These are phyloP conservation scores for Diaporthe sp. DNA, from an alignment of 2,329 filamentous ascomycete species.

Conservation along the genomic window DNA sequence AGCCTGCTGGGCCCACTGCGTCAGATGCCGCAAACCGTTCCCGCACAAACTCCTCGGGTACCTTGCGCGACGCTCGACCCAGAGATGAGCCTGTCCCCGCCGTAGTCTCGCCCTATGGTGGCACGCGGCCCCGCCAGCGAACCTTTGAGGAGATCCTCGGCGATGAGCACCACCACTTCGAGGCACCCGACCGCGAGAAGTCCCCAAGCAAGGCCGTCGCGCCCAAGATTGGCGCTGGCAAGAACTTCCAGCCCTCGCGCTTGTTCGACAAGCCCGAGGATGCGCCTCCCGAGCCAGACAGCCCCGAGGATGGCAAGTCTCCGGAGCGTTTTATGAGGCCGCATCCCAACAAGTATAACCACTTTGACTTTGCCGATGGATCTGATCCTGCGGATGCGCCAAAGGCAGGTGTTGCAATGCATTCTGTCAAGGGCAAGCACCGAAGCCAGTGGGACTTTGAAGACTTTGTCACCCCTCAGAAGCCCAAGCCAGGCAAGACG, in stretches of 20 bases:
- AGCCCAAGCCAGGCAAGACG: constrained; percentile 72
- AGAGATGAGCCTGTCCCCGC: constrained; percentile 68
- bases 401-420: constrained; percentile 55
- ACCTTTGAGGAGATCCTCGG: constrained; percentile 79
- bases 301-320: constrained; percentile 56
- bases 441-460: constrained; percentile 87
- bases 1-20: constrained; percentile 45
- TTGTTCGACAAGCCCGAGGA: constrained; percentile 72
- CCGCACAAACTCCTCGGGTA: constrained; percentile 67
- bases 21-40: constrained; percentile 58
- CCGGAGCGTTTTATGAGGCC: constrained; percentile 68
- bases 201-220: constrained; percentile 61
- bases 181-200: constrained; percentile 62
- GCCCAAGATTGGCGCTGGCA: constrained; percentile 68
- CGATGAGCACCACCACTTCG: constrained; percentile 58
- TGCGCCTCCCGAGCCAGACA: constrained; percentile 52
- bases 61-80: constrained; percentile 73
- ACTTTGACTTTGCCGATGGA: constrained; percentile 85
- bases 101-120: constrained; percentile 74
- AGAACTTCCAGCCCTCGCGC: constrained; percentile 74
- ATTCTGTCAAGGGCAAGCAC: constrained; percentile 71
- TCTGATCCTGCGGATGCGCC: constrained; percentile 65
- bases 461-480: constrained; percentile 87
- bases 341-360: constrained; percentile 84
- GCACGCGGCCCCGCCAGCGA: constrained; percentile 74